Base-by-base conservation (phyloP, 2,329 filamentous ascomycete genomes). In the Xylariomycetidae sp. region DNA sequence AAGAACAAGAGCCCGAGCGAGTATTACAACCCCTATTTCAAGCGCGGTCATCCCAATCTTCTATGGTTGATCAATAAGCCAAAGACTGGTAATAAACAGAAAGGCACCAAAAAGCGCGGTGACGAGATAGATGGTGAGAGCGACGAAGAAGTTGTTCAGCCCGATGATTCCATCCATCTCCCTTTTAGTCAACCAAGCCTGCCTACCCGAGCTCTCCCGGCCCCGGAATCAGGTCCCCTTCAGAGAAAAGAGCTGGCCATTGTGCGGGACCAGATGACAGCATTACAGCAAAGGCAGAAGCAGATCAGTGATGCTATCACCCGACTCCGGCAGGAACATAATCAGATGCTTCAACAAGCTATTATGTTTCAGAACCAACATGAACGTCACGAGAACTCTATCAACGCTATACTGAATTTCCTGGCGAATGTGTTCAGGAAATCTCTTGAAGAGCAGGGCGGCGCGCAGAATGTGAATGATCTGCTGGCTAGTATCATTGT, bases 1-100 rank as follows among this genome's bases (percentile, higher is more conserved):
- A 95, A 96, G 59, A 90, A 90, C 57, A 98, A 98, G 66, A 95
- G 88, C 38, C 92, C 92, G 0, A 97, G 89, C 72, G 92, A 97
- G 69, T 98, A 98, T 59, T 89, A 86, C 48, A 96, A 98, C 58
- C 88, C 88, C 8, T 98, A 89, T 64, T 98, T 98, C 64, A 86
- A 88, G 49, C 85, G 88, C 28, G 90, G 89, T 4, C 83, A 94
- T 46, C 89, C 89, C 4, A 94, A 96, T 58, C 68, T 98, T 30
- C 69, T 96, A 4, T 97, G 90, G 90, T 70, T 97, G 36, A 96
- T 97, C 44, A 90, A 94, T 57, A 97, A 97, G 58, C 89, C 90
- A 1, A 94, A 90, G 59, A 85, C 82, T 42, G 77, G 82, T 10
- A 62, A 67, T 25, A 64, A 64, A 6, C 72, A 78, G 53, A 73